Evolutionary conservation across 495 filamentous ascomycete species (phyloP).

Genomic region (Pyrenula aspistea): DNA sequence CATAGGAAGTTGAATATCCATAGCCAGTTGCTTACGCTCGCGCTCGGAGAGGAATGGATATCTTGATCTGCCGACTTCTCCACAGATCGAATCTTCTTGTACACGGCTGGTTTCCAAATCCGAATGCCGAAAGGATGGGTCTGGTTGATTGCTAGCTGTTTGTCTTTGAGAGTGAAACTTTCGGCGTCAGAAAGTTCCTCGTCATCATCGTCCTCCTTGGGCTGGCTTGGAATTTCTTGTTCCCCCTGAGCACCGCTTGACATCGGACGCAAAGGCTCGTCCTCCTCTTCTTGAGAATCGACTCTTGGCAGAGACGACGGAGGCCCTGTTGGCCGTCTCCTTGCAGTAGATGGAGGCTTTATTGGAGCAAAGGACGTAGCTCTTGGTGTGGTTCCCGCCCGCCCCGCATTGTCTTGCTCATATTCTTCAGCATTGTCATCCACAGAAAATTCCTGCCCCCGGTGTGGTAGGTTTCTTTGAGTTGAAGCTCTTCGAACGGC

Average conservation of each 20-base stretch:
- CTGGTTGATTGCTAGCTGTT: slow-evolving; percentile 96
- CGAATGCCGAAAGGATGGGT: slow-evolving; percentile 98
- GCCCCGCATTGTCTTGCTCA: slow-evolving; percentile 37
- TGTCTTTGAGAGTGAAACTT: slow-evolving; percentile 72
- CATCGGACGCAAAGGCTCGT: slow-evolving; percentile 22
- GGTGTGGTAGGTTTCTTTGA: slow-evolving; percentile 59
- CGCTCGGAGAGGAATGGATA: slow-evolving; percentile 91
- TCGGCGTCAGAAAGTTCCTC: slow-evolving; percentile 63
- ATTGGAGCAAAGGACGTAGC: slow-evolving; percentile 6
- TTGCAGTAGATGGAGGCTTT: slow-evolving; percentile 53
- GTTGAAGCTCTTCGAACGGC: slow-evolving; percentile 62
- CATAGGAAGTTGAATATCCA: slow-evolving; percentile 80
- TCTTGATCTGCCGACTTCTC: slow-evolving; percentile 93
- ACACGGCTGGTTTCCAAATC: slow-evolving; percentile 96
- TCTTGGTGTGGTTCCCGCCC: not conserved
- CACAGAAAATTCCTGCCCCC: slow-evolving; percentile 81
- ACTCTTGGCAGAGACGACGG: slow-evolving; percentile 44
- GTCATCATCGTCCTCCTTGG: slow-evolving; percentile 40
- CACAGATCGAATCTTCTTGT: slow-evolving; percentile 94
- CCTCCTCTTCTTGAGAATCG: slow-evolving; percentile 40
- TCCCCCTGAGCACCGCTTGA: slow-evolving; percentile 12
- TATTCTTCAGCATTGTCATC: slow-evolving; percentile 85
- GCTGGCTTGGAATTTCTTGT: slow-evolving; percentile 3
- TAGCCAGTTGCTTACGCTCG: slow-evolving; percentile 70
- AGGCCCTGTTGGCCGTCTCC: slow-evolving; percentile 52